phyloP scores from a whole-genome alignment of 805 yeast genomes.

The Candida stauntonica region DNA sequence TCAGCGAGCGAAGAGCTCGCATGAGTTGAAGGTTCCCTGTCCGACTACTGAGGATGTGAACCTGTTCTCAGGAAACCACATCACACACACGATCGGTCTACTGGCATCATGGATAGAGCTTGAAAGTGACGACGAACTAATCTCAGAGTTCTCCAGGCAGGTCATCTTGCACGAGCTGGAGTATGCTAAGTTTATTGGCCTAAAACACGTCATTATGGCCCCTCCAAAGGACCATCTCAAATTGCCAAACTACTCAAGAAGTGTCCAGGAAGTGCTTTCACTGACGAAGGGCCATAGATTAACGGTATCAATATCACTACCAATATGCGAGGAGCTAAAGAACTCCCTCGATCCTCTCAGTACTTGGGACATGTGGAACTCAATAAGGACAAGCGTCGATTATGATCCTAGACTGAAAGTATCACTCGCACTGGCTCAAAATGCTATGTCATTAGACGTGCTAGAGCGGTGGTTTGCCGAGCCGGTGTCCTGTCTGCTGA shows the following conservation, averaged over 20 bases:
- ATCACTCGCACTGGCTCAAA: slow-evolving; percentile 69
- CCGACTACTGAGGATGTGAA: slow-evolving; percentile 41
- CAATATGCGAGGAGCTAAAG: slow-evolving; percentile 41
- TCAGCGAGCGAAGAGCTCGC: slow-evolving; percentile 28
- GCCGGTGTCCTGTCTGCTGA: slow-evolving; percentile 53
- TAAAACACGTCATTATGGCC: slow-evolving; percentile 50
- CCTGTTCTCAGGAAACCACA: slow-evolving; percentile 39
- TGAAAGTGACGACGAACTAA: slow-evolving; percentile 45
- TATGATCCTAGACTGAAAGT: slow-evolving; percentile 58
- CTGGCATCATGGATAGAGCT: slow-evolving; percentile 69
- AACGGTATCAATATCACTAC: slow-evolving; percentile 42
- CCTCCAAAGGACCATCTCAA: slow-evolving; percentile 59
- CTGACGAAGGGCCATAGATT: slow-evolving; percentile 26
- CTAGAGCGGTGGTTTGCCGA: slow-evolving; percentile 65
- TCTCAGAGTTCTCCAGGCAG: slow-evolving; percentile 51
- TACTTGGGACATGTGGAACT: slow-evolving; percentile 75
- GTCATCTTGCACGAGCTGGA: slow-evolving; percentile 55
- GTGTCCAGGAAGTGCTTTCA: slow-evolving; percentile 32
- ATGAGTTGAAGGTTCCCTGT: slow-evolving; percentile 32
- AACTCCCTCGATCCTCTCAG: slow-evolving; percentile 35
- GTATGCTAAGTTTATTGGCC: slow-evolving; percentile 56
- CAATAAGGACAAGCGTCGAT: slow-evolving; percentile 51
- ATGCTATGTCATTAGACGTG: slow-evolving; percentile 44
- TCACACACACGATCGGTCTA: slow-evolving; percentile 45
- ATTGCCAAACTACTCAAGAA: slow-evolving; percentile 46